These are phyloP conservation scores for Nothophaeocryptopus gaeumannii DNA, from an alignment of 2,329 filamentous ascomycete species.

Conservation along the genomic window DNA sequence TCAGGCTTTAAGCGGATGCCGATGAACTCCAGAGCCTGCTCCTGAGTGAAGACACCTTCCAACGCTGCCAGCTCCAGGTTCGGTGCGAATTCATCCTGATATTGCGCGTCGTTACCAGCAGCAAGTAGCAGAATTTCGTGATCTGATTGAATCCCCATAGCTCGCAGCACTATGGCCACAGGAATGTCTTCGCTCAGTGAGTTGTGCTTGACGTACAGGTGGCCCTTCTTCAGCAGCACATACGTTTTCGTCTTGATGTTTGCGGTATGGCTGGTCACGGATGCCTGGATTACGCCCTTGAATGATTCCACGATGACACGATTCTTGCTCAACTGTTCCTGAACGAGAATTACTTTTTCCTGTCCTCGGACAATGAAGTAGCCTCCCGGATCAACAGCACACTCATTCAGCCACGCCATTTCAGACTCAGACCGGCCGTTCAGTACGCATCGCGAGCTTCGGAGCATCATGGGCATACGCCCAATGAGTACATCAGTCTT, in stretches of 20 bases:
- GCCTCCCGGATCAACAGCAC: constrained; percentile 89
- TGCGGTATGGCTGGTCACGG: constrained; percentile 95
- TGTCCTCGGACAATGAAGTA: constrained; percentile 98
- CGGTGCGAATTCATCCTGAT: constrained; percentile 91
- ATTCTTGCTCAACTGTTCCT: constrained; percentile 99
- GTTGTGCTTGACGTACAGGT: constrained; percentile 87
- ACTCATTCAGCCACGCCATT: constrained; percentile 93
- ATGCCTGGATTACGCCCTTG: constrained; percentile 90
- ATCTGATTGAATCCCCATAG: constrained; percentile 88
- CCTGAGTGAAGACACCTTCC: constrained; percentile 82
- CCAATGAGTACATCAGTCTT: constrained; percentile 76
- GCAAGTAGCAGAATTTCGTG: constrained; percentile 92
- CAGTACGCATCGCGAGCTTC: constrained; percentile 89
- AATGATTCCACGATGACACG: constrained; percentile 96
- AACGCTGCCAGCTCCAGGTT: constrained; percentile 93
- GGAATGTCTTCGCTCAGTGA: constrained; percentile 91
- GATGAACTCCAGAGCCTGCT: constrained; percentile 92
- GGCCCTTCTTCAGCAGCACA: constrained; percentile 88
- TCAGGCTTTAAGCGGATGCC: constrained; percentile 86
- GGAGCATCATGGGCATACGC: constrained; percentile 93
- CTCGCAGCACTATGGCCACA: constrained; percentile 88
- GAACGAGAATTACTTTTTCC: constrained; percentile 97
- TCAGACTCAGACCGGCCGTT: constrained; percentile 77
- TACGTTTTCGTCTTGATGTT: constrained; percentile 98
- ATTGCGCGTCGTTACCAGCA: constrained; percentile 78